These are phyloP conservation scores for Golubevia sp. DNA, from an alignment of 1,284 basidiomycete species.

Conservation along the genomic window DNA sequence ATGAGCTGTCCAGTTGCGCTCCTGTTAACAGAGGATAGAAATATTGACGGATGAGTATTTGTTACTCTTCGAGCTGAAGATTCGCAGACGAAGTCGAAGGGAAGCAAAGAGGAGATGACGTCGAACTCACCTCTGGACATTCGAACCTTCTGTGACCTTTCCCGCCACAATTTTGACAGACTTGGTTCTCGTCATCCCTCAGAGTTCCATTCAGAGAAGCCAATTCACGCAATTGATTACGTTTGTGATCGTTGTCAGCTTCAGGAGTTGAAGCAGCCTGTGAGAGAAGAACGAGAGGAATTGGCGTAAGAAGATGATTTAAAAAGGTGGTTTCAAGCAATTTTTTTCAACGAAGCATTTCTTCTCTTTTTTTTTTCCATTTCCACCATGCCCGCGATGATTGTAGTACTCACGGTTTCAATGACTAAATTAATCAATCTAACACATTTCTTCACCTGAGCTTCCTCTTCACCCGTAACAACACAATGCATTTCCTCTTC, in stretches of 20 bases:
- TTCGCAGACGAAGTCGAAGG: too few relatives aligned
- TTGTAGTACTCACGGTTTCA: constrained; percentile 76
- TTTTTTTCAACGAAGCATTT: too few relatives aligned
- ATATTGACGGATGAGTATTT: too few relatives aligned
- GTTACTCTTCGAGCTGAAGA: too few relatives aligned
- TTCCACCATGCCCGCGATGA: background rate
- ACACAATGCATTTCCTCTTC: constrained; percentile 99
- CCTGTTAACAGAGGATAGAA: constrained; percentile 4
- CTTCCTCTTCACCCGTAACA: constrained; percentile 87
- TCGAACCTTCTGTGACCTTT: constrained; percentile 68
- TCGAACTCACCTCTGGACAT: constrained; percentile 37
- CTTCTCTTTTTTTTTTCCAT: background rate
- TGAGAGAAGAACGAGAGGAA: background rate
- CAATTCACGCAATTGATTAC: constrained; percentile 96
- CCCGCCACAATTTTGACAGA: constrained; percentile 96
- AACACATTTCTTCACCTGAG: constrained; percentile 88
- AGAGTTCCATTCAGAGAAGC: constrained; percentile 97
- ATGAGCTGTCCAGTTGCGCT: constrained; percentile 53
- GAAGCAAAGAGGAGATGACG: too few relatives aligned
- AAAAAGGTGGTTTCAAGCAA: background rate
- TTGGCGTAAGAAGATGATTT: background rate
- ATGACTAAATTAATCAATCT: constrained; percentile 96
- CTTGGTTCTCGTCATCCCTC: constrained; percentile 98
- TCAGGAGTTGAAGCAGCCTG: constrained; percentile 98
- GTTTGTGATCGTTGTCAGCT: constrained; percentile 99